A percentile compares a stretch with the other conserved stretches of the same genome.
Conservation (phyloP, 345 rosid genomes). For the Cardamine resedifolia region DNA sequence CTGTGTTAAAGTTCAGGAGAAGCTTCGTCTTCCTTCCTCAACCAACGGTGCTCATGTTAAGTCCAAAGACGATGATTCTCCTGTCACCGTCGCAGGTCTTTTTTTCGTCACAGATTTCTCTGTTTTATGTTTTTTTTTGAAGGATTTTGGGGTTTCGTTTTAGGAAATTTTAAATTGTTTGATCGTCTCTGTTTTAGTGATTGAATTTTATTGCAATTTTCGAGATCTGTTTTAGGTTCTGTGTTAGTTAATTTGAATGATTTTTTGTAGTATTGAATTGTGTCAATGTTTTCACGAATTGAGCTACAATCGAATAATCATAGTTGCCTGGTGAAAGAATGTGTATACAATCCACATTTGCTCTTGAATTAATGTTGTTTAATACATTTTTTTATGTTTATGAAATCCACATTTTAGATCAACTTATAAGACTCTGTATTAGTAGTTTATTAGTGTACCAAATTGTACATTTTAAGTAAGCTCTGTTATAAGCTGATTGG, state of each 20-base stretch:
- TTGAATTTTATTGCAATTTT: slow-evolving; percentile 3
- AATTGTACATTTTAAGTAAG: not conserved
- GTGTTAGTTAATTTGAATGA: not conserved
- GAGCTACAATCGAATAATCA: not conserved
- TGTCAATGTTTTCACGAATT: not conserved
- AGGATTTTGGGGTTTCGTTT: not conserved
- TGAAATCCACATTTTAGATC: not conserved
- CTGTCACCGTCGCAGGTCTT: slow-evolving; percentile 85
- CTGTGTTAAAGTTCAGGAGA: slow-evolving; percentile 69
- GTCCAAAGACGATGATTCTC: slow-evolving; percentile 89
- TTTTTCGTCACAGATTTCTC: slow-evolving; percentile 4
- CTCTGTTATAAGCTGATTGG: not conserved
- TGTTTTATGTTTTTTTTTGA: not conserved
- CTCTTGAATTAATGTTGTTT: not conserved
- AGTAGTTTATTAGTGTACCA: not conserved
- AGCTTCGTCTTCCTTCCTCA: slow-evolving; percentile 50
- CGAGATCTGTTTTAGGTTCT: slow-evolving; percentile 17
- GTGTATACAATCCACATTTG: not conserved
- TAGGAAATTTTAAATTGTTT: not conserved
- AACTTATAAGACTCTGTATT: not conserved
- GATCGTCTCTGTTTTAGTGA: not conserved
- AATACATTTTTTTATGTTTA: not conserved
- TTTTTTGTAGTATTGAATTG: not conserved
- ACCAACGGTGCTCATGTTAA: slow-evolving; percentile 41
- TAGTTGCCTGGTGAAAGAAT: not conserved